Percentiles rank a stretch among this genome's conserved stretches.
Evolutionary conservation across 2,329 filamentous ascomycete genomes (phyloP).

Genomic region (Colletotrichum horii): DNA sequence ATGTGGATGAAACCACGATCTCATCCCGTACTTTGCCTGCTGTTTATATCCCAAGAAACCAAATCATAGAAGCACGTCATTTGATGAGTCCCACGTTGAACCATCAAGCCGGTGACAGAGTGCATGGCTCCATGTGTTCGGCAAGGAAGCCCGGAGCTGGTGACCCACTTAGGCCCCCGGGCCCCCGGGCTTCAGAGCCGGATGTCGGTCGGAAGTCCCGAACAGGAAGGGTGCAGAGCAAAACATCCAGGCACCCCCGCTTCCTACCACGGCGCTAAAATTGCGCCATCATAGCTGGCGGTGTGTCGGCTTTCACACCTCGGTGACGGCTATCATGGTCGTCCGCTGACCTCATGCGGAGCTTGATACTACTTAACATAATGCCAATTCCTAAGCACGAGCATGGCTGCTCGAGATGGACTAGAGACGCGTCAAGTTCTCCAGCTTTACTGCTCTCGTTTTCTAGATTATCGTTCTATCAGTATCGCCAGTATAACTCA

Average conservation of each 20-base stretch:
- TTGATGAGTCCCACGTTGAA: not conserved
- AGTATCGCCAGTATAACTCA: not conserved
- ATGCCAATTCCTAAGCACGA: not conserved
- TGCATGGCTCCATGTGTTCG: not conserved
- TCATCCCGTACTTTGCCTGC: too few relatives aligned
- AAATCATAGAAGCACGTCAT: not conserved
- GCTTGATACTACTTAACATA: not conserved
- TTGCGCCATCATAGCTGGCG: not conserved
- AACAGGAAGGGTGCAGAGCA: not conserved
- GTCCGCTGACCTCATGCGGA: not conserved
- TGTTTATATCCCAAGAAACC: not conserved
- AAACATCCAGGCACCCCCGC: not conserved
- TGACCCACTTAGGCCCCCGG: not conserved
- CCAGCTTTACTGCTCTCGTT: not conserved
- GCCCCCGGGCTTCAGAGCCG: not conserved
- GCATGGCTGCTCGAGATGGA: not conserved
- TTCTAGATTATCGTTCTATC: not conserved
- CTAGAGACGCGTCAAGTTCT: not conserved
- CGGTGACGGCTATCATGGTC: not conserved
- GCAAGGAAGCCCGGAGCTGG: not conserved
- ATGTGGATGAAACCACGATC: too few relatives aligned
- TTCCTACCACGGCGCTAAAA: constrained; percentile 1
- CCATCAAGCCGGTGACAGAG: not conserved
- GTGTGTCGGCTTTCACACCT: not conserved
- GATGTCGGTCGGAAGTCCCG: constrained; percentile 12